Evolutionary conservation across 306 rosid genomes (phyloP), one percentile per base, ranked within the genome.

Genomic region (Ammopiptanthus mongolicus): DNA sequence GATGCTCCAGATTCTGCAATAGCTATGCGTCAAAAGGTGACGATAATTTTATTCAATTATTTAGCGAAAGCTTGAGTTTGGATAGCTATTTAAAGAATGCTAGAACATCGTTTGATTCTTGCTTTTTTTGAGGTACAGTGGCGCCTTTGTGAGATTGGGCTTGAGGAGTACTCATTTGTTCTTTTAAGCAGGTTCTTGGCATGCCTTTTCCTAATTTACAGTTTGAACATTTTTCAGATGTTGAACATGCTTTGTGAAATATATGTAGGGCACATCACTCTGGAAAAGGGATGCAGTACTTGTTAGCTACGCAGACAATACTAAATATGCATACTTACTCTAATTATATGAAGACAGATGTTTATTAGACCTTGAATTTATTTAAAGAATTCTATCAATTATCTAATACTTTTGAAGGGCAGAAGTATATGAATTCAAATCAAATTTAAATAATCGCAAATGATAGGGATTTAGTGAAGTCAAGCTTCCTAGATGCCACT

Each of bases 121-220:
- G 48, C 55, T 71, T 61, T 80, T 78, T 81, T 65, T 80, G 80
- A 73, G 48, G 71, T 67, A 50, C 85, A 95, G 99, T 92, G 99
- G 99, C 97, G 97, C 29, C 97, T 92, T 28, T 92, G 97, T 70
- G 99, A 95, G 97, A 90, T 92, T 78, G 97, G 97, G 65, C 97
- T 95, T 22, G 99, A 95, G 90, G 97, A 95, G 71, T 95, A 92
- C 80, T 86, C 96, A 71, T 95, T 95, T 84, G 91, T 95, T 84
- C 94, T 95, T 78, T 78, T 95, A 42, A 95, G 99, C 90, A 95
- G 99, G 99, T 89, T 73, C 63, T 70, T 31, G 29, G 69, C 72
- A 21, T 65, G 21, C 58, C 69, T 78, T 74, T 81, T 56, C 78
- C 56, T 37, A 55, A 44, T 71, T 65, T 29, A 82, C 51, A 23